These are phyloP conservation scores for Telopea speciosissima DNA, from an alignment of 177 flowering plant genomes.

Conservation along the genomic window DNA sequence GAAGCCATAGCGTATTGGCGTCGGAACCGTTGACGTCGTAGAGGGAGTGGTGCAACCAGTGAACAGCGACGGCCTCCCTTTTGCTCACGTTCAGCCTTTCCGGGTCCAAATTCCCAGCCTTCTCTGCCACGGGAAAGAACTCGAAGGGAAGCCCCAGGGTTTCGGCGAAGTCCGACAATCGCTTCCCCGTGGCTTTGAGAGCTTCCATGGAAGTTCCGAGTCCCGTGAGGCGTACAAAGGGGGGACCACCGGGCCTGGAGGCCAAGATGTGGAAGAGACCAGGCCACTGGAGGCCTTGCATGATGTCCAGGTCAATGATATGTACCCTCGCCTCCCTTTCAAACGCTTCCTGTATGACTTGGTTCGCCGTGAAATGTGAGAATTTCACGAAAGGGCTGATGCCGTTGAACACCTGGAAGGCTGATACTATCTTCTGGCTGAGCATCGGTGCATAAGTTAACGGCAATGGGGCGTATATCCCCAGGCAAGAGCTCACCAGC, in stretches of 20 bases:
- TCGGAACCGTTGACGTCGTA: slow-evolving; percentile 94
- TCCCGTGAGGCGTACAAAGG: slow-evolving; percentile 77
- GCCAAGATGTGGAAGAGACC: slow-evolving; percentile 90
- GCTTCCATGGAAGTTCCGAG: slow-evolving; percentile 75
- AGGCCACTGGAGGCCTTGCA: slow-evolving; percentile 99
- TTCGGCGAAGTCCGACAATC: slow-evolving; percentile 80
- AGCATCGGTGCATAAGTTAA: slow-evolving; percentile 35
- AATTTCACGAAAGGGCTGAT: slow-evolving; percentile 92
- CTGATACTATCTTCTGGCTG: slow-evolving; percentile 70
- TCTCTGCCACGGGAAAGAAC: slow-evolving; percentile 76
- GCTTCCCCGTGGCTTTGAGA: slow-evolving; percentile 82
- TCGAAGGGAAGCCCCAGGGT: slow-evolving; percentile 87
- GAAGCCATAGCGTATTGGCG: slow-evolving; percentile 64
- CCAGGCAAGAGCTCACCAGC: slow-evolving; percentile 68
- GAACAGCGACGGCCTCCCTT: slow-evolving; percentile 93
- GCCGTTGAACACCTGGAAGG: slow-evolving; percentile 93
- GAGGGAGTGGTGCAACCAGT: slow-evolving; percentile 91
- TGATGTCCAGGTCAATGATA: slow-evolving; percentile 90
- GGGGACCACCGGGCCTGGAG: slow-evolving; percentile 85
- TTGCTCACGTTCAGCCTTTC: slow-evolving; percentile 70
- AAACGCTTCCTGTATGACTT: slow-evolving; percentile 90
- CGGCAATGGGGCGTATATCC: slow-evolving; percentile 43
- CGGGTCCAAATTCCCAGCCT: slow-evolving; percentile 68
- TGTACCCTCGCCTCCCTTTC: slow-evolving; percentile 92
- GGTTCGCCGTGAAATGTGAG: slow-evolving; percentile 95